Evolutionary conservation across 78 protist species (phyloP).

Genomic region (Dictyostelium firmibasis): DNA sequence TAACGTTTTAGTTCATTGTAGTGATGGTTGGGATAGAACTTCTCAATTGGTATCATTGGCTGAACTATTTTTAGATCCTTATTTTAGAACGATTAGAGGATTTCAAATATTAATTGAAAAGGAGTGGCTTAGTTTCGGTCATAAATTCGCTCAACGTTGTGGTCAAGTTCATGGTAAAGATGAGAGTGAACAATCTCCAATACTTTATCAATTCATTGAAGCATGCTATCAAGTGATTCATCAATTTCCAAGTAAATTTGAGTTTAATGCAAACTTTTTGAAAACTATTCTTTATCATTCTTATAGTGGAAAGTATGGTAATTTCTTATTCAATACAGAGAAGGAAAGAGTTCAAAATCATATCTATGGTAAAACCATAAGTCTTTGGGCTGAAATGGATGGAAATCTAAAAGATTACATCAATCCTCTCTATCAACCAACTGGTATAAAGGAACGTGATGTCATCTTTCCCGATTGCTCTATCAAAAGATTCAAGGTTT

Average conservation of each 20-base stretch:
- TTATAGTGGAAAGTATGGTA: slow-evolving; percentile 74
- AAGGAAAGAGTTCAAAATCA: slow-evolving; percentile 29
- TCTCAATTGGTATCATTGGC: slow-evolving; percentile 87
- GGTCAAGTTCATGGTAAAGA: slow-evolving; percentile 68
- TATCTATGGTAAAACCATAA: slow-evolving; percentile 42
- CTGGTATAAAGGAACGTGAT: slow-evolving; percentile 9
- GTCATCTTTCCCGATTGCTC: slow-evolving; percentile 66
- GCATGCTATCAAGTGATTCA: slow-evolving; percentile 89
- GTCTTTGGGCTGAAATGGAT: slow-evolving; percentile 75
- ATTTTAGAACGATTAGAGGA: slow-evolving; percentile 92
- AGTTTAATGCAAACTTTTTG: slow-evolving; percentile 89
- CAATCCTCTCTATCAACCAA: slow-evolving; percentile 43
- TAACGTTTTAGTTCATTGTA: slow-evolving; percentile 93
- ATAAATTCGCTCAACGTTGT: slow-evolving; percentile 88
- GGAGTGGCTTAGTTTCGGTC: slow-evolving; percentile 96
- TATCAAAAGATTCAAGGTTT: slow-evolving; percentile 23
- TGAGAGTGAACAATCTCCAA: slow-evolving; percentile 89
- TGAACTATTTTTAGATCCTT: slow-evolving; percentile 90
- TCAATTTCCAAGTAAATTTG: slow-evolving; percentile 85
- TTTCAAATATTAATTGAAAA: slow-evolving; percentile 92
- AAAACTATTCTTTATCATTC: background rate
- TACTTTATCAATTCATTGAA: slow-evolving; percentile 96
- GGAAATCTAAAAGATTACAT: background rate
- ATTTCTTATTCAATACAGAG: slow-evolving; percentile 72
- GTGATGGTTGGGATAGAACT: slow-evolving; percentile 99